Evolutionary conservation across 2,329 filamentous ascomycete species (phyloP).

Genomic region (Fusarium agapanthi): DNA sequence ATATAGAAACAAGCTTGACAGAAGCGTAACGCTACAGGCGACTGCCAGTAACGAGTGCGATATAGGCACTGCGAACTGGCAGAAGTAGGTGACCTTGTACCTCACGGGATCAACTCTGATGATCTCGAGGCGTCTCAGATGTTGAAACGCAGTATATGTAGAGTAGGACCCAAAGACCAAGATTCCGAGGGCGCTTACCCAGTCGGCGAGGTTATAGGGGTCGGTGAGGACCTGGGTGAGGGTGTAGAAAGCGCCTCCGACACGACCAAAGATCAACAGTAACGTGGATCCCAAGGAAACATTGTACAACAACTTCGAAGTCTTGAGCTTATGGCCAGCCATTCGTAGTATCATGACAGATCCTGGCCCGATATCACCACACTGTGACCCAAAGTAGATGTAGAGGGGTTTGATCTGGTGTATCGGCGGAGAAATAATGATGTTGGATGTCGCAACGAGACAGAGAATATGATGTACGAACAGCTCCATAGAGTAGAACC

Average conservation of each 20-base stretch:
- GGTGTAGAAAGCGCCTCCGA: slow-evolving; percentile 27
- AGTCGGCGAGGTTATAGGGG: slow-evolving; percentile 33
- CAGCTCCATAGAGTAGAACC: slow-evolving; percentile 29
- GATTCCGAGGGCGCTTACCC: slow-evolving; percentile 32
- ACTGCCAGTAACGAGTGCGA: slow-evolving; percentile 31
- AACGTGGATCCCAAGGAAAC: slow-evolving; percentile 22
- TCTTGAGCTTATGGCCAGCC: slow-evolving; percentile 18
- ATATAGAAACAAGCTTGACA: slow-evolving; percentile 31
- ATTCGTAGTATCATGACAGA: slow-evolving; percentile 32
- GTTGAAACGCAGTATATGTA: slow-evolving; percentile 11
- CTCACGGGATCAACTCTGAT: slow-evolving; percentile 12
- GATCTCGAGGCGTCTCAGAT: slow-evolving; percentile 29
- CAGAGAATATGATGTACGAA: slow-evolving; percentile 41
- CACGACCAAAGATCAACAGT: slow-evolving; percentile 21
- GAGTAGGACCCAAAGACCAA: slow-evolving; percentile 38
- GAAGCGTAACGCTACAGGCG: slow-evolving; percentile 15
- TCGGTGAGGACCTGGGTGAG: slow-evolving; percentile 30
- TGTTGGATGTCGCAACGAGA: slow-evolving; percentile 32
- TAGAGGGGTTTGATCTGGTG: slow-evolving; percentile 42
- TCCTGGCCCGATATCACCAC: slow-evolving; percentile 36
- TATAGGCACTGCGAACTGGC: slow-evolving; percentile 11
- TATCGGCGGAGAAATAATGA: slow-evolving; percentile 30
- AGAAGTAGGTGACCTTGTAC: slow-evolving; percentile 15
- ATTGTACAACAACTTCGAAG: slow-evolving; percentile 25
- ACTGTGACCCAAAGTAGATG: slow-evolving; percentile 38